A percentile compares a stretch with the other conserved stretches of the same genome.
Evolutionary conservation across 345 rosid genomes (phyloP).

Genomic region (Moringa oleifera): DNA sequence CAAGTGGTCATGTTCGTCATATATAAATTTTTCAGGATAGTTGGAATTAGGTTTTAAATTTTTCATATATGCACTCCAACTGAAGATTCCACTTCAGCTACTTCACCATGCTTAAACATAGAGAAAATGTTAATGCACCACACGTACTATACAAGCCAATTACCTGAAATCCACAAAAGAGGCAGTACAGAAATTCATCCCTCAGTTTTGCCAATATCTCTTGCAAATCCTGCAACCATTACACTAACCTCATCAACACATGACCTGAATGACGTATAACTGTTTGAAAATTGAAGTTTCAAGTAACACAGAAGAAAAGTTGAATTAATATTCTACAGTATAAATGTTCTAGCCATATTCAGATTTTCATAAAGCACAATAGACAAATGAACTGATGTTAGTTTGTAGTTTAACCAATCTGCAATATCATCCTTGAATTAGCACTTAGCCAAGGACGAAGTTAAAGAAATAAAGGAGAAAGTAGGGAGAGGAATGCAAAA

Average conservation of each 20-base stretch:
- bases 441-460: too few species aligned
- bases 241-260: slow-evolving; percentile 12
- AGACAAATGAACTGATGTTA: background rate
- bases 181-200: slow-evolving; percentile 71
- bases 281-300: slow-evolving; percentile 4
- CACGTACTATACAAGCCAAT: background rate
- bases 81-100: too few species aligned
- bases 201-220: slow-evolving; percentile 64
- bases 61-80: too few species aligned
- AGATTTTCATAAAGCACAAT: background rate
- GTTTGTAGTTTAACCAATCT: too few species aligned
- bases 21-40: background rate
- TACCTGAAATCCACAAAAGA: slow-evolving; percentile 83
- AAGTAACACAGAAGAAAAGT: background rate
- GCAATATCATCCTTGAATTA: too few species aligned
- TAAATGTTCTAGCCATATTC: too few species aligned
- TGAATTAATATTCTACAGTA: too few species aligned
- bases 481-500: too few species aligned
- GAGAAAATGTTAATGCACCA: slow-evolving; percentile 6
- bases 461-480: too few species aligned
- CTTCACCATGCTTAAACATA: background rate
- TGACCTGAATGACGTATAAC: background rate
- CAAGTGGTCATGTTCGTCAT: slow-evolving; percentile 12
- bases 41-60: background rate
- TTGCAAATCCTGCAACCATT: slow-evolving; percentile 65